Evolutionary conservation across 2,329 filamentous ascomycete species (phyloP).

Genomic region (Chaetomiaceae sp.): DNA sequence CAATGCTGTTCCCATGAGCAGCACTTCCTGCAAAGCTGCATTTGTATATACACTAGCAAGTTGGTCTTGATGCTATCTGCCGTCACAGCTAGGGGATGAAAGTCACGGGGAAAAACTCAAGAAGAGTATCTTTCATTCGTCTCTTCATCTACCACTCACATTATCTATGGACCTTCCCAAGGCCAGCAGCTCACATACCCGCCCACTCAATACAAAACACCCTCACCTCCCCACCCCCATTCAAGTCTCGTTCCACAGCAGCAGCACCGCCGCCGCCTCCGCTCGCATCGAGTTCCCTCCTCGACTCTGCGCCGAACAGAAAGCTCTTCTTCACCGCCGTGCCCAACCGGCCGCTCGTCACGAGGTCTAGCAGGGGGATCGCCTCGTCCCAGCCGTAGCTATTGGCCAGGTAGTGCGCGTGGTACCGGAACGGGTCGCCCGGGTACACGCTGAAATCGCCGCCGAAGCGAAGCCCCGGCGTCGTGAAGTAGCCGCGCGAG

Average conservation of each 20-base stretch:
- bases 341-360: conserved; percentile 79
- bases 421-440: conserved; percentile 88
- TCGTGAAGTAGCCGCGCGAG: conserved; percentile 73
- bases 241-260: conserved; percentile 25
- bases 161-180: neutral
- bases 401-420: conserved; percentile 89
- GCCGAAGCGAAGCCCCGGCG: conserved; percentile 88
- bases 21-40: too few species aligned
- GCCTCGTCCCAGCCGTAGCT: conserved; percentile 82
- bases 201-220: conserved; percentile 91
- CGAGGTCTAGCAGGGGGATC: conserved; percentile 75
- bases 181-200: conserved; percentile 60
- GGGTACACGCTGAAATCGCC: conserved; percentile 94
- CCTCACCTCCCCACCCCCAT: conserved; percentile 43
- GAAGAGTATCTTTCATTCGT: conserved; percentile 15
- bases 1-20: too few species aligned
- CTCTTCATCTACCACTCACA: neutral
- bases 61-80: too few species aligned
- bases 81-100: too few species aligned
- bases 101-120: neutral
- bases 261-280: conserved; percentile 2
- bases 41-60: too few species aligned
- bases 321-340: conserved; percentile 97
- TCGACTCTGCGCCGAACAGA: conserved; percentile 69
- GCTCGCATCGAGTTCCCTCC: conserved; percentile 17